Conservation (phyloP, 768 basidiomycete species). For the Hericium rajendrae region DNA sequence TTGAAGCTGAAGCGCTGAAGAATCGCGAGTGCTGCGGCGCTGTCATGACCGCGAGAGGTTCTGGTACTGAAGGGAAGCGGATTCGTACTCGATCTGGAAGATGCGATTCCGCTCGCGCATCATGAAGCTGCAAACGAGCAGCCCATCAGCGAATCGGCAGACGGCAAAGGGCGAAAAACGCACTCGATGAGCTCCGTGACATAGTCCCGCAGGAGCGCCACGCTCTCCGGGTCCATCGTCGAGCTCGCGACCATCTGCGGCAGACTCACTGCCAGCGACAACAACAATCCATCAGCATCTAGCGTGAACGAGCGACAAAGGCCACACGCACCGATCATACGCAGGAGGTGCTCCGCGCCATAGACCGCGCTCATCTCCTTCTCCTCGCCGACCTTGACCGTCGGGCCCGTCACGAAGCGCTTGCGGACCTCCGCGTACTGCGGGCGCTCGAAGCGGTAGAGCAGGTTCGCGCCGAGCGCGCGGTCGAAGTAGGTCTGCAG, state of each 20-base stretch:
- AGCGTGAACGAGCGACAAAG: too few relatives aligned
- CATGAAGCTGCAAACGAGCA: conserved; percentile 5
- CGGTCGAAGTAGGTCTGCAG: conserved; percentile 91
- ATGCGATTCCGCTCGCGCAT: conserved; percentile 8
- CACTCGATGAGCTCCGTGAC: conserved; percentile 81
- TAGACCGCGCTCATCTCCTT: conserved; percentile 87
- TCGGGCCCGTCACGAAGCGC: conserved; percentile 61
- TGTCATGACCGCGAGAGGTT: conserved; percentile 15
- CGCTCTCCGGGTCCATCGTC: conserved; percentile 84
- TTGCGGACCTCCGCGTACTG: conserved; percentile 81
- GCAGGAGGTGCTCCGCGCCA: conserved; percentile 86
- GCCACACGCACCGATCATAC: conserved; percentile 81
- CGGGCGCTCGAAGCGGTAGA: conserved; percentile 92
- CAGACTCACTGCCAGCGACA: conserved; percentile 42
- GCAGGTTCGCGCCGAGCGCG: conserved; percentile 76
- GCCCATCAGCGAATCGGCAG: background rate
- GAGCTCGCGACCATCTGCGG: conserved; percentile 79
- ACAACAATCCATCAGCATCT: too few relatives aligned
- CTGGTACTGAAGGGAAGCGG: conserved; percentile 15
- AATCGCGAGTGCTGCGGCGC: too few relatives aligned
- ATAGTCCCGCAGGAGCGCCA: conserved; percentile 77
- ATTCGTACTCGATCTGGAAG: conserved; percentile 14
- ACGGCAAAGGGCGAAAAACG: conserved; percentile 15
- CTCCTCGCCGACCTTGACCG: conserved; percentile 58
- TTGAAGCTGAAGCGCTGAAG: too few relatives aligned